A percentile compares a stretch with the other conserved stretches of the same genome.
Evolutionary conservation across 1,139 yeast genomes (phyloP).

Genomic region (Groenewaldozyma sp.): DNA sequence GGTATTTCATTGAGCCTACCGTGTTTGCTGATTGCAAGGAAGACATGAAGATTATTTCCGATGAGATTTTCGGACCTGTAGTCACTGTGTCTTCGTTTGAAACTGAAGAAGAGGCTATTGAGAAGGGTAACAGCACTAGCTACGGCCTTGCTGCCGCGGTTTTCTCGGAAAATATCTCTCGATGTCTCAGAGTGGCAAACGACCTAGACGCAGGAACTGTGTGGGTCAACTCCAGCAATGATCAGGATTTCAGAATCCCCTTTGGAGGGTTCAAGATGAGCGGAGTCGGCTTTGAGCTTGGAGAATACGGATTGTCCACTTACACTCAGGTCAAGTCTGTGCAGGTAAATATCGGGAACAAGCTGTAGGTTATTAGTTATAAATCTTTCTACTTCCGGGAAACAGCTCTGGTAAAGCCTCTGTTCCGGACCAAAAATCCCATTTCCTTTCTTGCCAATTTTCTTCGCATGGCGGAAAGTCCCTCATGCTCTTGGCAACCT

Average conservation of each 20-base stretch:
- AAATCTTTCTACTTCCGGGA: not conserved
- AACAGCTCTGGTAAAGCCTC: not conserved
- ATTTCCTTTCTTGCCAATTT: not conserved
- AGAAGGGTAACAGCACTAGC: conserved; percentile 43
- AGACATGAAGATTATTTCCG: conserved; percentile 53
- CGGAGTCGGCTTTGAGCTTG: conserved; percentile 73
- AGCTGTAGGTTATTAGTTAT: no score
- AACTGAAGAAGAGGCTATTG: conserved; percentile 60
- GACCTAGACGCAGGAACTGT: conserved; percentile 72
- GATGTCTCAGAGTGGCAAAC: conserved; percentile 54
- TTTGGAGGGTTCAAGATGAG: conserved; percentile 76
- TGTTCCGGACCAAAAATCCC: not conserved
- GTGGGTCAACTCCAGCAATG: conserved; percentile 70
- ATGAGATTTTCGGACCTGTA: conserved; percentile 86
- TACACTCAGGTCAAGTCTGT: conserved; percentile 75
- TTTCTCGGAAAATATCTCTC: conserved; percentile 46
- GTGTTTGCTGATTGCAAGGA: conserved; percentile 56
- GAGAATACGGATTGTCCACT: conserved; percentile 43
- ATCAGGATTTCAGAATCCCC: conserved; percentile 40
- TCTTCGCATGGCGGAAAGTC: conserved; percentile 29
- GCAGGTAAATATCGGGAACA: conserved; percentile 11
- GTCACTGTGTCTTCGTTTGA: conserved; percentile 60
- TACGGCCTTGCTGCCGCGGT: conserved; percentile 9
- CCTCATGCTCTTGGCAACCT: conserved; percentile 24
- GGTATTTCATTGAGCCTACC: conserved; percentile 61